Evolutionary conservation across 2,329 filamentous ascomycete species (phyloP).

Genomic region (Pseudocercospora cruenta): DNA sequence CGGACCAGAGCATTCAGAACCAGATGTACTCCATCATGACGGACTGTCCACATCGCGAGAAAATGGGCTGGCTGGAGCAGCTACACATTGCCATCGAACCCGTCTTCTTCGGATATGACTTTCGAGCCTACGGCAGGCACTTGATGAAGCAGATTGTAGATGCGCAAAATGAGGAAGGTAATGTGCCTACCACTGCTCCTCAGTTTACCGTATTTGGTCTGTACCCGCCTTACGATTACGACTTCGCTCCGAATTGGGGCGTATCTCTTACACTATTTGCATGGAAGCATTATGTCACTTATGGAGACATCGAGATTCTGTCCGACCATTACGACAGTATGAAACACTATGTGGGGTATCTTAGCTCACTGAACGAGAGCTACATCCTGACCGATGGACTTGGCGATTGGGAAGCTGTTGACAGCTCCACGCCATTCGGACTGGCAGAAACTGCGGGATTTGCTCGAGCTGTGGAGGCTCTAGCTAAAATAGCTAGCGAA

Average conservation of each 20-base stretch:
- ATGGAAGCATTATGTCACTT: not conserved
- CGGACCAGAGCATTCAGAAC: not conserved
- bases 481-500: not conserved
- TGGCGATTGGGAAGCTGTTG: not conserved
- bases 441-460: not conserved
- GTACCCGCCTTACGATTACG: not conserved
- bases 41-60: not conserved
- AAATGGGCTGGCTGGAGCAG: not conserved
- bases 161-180: not conserved
- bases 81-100: not conserved
- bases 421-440: not conserved
- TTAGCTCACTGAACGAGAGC: not conserved
- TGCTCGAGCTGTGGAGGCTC: not conserved
- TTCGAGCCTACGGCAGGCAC: not conserved
- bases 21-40: not conserved
- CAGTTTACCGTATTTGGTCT: not conserved
- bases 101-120: not conserved
- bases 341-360: not conserved
- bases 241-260: not conserved
- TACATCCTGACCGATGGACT: not conserved
- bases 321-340: not conserved
- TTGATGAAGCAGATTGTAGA: not conserved
- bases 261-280: not conserved
- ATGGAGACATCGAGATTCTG: not conserved
- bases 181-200: not conserved